Percentiles rank a stretch among this genome's conserved stretches.
phyloP scores from a whole-genome alignment of 2,329 filamentous ascomycete species.

The Colletotrichum higginsianum region DNA sequence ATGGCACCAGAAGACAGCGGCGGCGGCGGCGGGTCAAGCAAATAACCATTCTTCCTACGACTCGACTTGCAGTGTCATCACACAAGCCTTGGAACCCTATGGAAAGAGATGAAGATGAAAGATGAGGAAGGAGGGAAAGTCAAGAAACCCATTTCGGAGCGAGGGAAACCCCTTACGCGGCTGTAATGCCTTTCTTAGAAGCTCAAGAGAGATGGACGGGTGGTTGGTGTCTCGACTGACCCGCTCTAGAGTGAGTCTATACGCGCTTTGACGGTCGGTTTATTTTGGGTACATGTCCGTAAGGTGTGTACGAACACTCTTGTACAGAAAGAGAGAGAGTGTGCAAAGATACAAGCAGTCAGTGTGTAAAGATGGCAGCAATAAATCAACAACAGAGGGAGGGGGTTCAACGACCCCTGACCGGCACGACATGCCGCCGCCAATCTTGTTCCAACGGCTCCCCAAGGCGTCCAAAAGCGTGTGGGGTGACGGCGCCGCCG shows the following conservation, averaged over 20 bases:
- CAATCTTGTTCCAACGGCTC: conserved; percentile 30
- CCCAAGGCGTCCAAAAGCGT: conserved; percentile 17
- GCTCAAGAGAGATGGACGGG: neutral
- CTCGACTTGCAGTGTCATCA: conserved; percentile 21
- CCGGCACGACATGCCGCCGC: neutral
- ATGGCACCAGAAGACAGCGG: no score
- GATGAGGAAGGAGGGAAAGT: neutral
- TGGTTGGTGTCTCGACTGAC: neutral
- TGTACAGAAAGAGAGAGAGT: no score
- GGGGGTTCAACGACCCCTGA: conserved; percentile 3
- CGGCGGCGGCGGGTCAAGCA: conserved; percentile 6
- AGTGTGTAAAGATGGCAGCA: neutral
- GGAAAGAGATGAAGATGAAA: neutral
- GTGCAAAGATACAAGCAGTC: neutral
- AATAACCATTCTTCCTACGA: conserved; percentile 12
- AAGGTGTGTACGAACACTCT: no score
- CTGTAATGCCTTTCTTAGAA: conserved; percentile 1
- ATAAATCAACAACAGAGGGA: neutral
- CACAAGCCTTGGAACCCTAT: no score
- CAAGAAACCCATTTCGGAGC: neutral
- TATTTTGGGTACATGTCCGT: neutral
- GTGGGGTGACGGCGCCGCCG: neutral
- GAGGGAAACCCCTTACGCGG: conserved; percentile 21
- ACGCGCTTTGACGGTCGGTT: conserved; percentile 5
- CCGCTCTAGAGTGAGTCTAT: neutral